Evolutionary conservation across 495 filamentous ascomycete genomes (phyloP), one percentile per base, ranked within the genome.

Genomic region (Astrothelium subdiscretum): DNA sequence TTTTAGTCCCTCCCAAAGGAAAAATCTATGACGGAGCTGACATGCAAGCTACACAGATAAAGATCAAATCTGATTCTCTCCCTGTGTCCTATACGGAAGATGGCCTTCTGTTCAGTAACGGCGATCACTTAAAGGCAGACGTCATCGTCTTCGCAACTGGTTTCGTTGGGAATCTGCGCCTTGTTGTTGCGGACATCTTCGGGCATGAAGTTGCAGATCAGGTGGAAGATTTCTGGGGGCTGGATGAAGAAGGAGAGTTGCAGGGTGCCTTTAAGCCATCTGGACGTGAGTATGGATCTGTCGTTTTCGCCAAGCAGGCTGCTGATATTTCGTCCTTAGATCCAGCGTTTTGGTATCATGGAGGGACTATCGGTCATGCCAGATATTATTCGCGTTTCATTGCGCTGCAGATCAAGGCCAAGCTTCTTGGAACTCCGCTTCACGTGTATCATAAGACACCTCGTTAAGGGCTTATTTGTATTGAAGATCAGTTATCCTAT

Each of bases 61-160:
- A 68, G 32, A 57, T 78, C 31, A 73, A 73, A 59, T 62, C 70
- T 5, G 59, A 62, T 31, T 65, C 70, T 10, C 64, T 72, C 13
- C 71, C 72, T n/a, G 60, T 68, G 11, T 61, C 44, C 2, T 71
- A 72, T 29, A 75, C 71, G 3, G 38, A 61, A n/a, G 68, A 69
- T 0, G 76, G 76, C 0, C 64, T 78, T 1, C 27, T 42, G 1
- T 72, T 77, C 59, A 70, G 68, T 11, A 72, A 78, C 57, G 74
- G 74, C 0, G 69, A 62, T n/a, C 59, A 67, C n/a, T 13, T 75
- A 0, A 61, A 70, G 3, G 69, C 76, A 11, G 76, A 77, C 60
- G 62, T 73, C 4, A 64, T 78, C n/a, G 62, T 78, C 0, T 74
- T 76, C 64, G 72, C 70, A 31, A 78, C 76, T 6, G 75, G 75